Evolutionary conservation across 306 rosid species (phyloP), one percentile per base, ranked within the genome.

Genomic region (Castanea crenata): DNA sequence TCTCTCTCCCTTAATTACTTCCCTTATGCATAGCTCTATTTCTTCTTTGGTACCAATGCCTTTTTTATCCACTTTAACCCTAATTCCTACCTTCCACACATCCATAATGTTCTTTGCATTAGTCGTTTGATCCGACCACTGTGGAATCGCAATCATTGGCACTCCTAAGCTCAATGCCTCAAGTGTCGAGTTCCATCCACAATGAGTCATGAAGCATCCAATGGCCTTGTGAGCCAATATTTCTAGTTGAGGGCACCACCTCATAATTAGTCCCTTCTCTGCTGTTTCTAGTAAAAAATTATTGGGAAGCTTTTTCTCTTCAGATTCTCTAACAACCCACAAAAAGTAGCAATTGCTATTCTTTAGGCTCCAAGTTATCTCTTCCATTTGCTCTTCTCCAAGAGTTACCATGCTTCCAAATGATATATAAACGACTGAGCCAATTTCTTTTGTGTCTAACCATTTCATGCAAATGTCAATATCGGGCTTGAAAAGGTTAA

Each of bases 141-240:
- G 82, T 32, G 82, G 82, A 31, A 78, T 69, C 4, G 71, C 77
- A 4, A 78, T 52, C 32, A 79, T 49, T 14, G 82, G 73, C 61
- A 79, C 27, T 5, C 82, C 77, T 64, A 79, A 61, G 65, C 64
- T 58, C 18, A 79, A 21, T 18, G 82, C 65, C 77, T 79, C 82
- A 5, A 79, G 65, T 3, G 77, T 71, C 4, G 77, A 79, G 73
- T 79, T 79, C 77, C 77, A 79, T 3, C 82, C 82, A 8, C 77
- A 72, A 25, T 79, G 82, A 0, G 73, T 79, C 21, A 79, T 18
- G 73, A 79, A 79, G 27, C 77, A 72, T 0, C 77, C 73, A 15
- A 61, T 0, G 6, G 82, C 55, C 4, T 18, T 16, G 73, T 79
- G 82, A 20, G 73, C 61, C n/a, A 79, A 7, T 14, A 79, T 67